Base-by-base conservation (phyloP, 768 basidiomycete species). In the Pulveroboletus frians region DNA sequence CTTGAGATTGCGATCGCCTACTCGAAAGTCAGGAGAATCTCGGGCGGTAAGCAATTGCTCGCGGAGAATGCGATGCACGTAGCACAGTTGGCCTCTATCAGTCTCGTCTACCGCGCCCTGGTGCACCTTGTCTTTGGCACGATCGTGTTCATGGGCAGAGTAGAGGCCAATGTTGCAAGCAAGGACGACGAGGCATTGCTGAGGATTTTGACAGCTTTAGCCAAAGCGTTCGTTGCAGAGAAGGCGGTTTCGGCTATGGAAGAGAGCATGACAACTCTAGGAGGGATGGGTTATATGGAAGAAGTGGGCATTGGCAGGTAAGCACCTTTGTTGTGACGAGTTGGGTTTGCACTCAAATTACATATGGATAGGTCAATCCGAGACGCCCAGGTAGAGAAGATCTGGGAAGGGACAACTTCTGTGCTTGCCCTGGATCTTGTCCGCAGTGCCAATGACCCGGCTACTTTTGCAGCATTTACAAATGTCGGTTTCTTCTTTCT, bases 281-380 rank as follows among this genome's bases (percentile, higher is more conserved):
- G 88, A 20, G 87, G 87, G 2, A 81, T 83, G 41, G 88, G 88
- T 0, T 91, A 89, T 58, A 90, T 90, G 86, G 84, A 86, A 56
- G 88, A 91, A 65, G 87, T 79, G 48, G 81, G 78, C 2, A 79
- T 90, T 41, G 84, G 81, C 9, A 71, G 80, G 71, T 73, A 53
- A 50, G 69, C 52, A 10, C 13, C 32, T 17, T 43, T 32, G n/a
- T 48, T 29, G 18, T 35, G 29, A 5, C 11, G 14, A 23, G 8
- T 29, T n/a, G 3, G 3, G 17, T 18, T 46, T 26, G 36, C 13
- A 23, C 35, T 31, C 13, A 15, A 4, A 17, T 29, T 15, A 14
- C 34, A 39, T 23, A 2, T 26, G 47, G 38, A 20, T 47, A 77
- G 78, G 32, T 57, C 78, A 13, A 84, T 91, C 26, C 70, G 82